Evolutionary conservation across 345 rosid species (phyloP).

Genomic region (Psidium guajava): DNA sequence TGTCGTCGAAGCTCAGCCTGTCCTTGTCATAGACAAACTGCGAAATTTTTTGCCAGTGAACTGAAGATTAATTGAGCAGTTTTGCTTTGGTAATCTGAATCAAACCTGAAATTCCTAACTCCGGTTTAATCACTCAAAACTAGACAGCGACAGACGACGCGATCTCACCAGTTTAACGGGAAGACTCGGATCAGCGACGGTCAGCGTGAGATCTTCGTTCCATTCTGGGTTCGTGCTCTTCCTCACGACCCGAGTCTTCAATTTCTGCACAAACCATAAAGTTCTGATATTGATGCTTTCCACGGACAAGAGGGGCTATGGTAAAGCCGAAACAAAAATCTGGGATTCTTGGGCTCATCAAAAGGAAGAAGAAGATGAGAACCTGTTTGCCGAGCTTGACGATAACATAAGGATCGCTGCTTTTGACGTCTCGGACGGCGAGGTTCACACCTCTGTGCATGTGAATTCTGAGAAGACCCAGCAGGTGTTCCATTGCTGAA

Average conservation of each 20-base stretch:
- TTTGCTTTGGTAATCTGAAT: background rate
- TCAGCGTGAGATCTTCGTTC: constrained; percentile 89
- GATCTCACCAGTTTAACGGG: constrained; percentile 49
- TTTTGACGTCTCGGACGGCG: constrained; percentile 79
- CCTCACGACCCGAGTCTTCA: constrained; percentile 74
- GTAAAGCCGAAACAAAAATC: background rate
- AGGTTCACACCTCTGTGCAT: constrained; percentile 78
- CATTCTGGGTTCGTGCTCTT: constrained; percentile 78
- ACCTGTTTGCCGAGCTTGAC: constrained; percentile 80
- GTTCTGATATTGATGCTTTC: background rate
- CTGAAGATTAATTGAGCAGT: too few species aligned
- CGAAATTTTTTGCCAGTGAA: background rate
- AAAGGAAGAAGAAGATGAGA: background rate
- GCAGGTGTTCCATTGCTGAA: constrained; percentile 47
- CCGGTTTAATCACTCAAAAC: background rate
- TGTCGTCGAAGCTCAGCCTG: constrained; percentile 73
- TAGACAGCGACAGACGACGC: background rate
- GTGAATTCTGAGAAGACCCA: constrained; percentile 70
- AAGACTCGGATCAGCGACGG: constrained; percentile 43
- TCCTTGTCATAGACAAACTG: constrained; percentile 82
- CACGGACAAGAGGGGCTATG: background rate
- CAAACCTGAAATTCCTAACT: background rate
- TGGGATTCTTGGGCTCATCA: too few species aligned
- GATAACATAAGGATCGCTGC: constrained; percentile 88
- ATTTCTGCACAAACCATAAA: constrained; percentile 29